These are phyloP conservation scores for Moricandia moricandioides DNA, from an alignment of 345 rosid genomes.

Conservation along the genomic window DNA sequence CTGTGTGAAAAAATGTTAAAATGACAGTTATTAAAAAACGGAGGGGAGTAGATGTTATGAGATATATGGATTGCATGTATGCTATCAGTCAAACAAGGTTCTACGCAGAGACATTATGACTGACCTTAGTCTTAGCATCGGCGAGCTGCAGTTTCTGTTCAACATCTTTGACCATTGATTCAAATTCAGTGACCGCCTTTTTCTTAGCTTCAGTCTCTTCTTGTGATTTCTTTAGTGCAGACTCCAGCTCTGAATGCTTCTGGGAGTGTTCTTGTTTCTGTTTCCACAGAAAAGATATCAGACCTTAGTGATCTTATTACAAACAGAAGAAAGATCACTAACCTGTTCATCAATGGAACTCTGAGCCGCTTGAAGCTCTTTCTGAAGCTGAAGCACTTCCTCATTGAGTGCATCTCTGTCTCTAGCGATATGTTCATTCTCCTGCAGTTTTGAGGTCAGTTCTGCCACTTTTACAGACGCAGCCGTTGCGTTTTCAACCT, in stretches of 20 bases:
- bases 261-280: slow-evolving; percentile 55
- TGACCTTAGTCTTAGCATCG: slow-evolving; percentile 64
- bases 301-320: background rate
- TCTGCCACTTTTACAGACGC: slow-evolving; percentile 40
- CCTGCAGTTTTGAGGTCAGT: slow-evolving; percentile 51
- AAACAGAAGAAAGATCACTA: slow-evolving; percentile 11
- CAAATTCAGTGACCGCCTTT: slow-evolving; percentile 47
- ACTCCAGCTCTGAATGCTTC: slow-evolving; percentile 52
- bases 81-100: slow-evolving; percentile 3
- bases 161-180: slow-evolving; percentile 60
- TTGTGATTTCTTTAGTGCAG: slow-evolving; percentile 55
- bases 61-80: background rate
- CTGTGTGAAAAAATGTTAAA: too few species aligned
- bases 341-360: slow-evolving; percentile 56
- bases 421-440: slow-evolving; percentile 34
- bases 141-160: slow-evolving; percentile 63
- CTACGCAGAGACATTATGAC: slow-evolving; percentile 21
- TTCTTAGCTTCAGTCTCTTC: slow-evolving; percentile 64
- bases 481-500: slow-evolving; percentile 46
- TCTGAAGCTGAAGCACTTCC: slow-evolving; percentile 53
- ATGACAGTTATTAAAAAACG: too few species aligned
- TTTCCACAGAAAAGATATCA: slow-evolving; percentile 19
- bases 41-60: background rate
- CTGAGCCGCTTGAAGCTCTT: slow-evolving; percentile 51
- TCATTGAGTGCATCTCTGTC: slow-evolving; percentile 47